Conservation (phyloP, 2,329 filamentous ascomycete species). For the Phoma sp. region DNA sequence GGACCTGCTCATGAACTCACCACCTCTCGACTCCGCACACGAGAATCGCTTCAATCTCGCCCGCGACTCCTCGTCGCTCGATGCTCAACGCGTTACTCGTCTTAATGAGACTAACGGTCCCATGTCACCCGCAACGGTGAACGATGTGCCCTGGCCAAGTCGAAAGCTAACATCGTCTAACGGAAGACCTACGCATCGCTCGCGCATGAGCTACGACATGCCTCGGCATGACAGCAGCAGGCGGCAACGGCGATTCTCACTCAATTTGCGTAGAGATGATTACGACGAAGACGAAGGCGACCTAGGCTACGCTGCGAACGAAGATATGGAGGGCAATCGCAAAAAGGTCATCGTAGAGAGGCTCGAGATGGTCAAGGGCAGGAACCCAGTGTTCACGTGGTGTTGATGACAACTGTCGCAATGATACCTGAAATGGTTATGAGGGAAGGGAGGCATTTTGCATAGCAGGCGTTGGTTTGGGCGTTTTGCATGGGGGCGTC, state of each 20-base stretch:
- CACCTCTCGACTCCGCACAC: constrained; percentile 54
- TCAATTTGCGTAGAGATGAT: constrained; percentile 50
- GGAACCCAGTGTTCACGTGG: constrained; percentile 97
- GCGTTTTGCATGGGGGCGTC: constrained; percentile 21
- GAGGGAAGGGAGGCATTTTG: constrained; percentile 11
- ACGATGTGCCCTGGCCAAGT: constrained; percentile 41
- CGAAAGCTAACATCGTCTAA: constrained; percentile 19
- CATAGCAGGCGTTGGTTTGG: constrained; percentile 18
- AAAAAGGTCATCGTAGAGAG: constrained; percentile 97
- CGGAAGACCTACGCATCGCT: constrained; percentile 35
- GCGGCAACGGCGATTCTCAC: constrained; percentile 51
- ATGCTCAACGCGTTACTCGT: constrained; percentile 40
- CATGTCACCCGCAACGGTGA: constrained; percentile 45
- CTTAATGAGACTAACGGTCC: constrained; percentile 22
- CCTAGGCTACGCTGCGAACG: constrained; percentile 90
- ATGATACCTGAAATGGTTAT: constrained; percentile 9
- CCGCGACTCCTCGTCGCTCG: constrained; percentile 54
- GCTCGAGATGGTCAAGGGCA: constrained; percentile 92
- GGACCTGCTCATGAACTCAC: constrained; percentile 71
- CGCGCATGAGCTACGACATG: constrained; percentile 54
- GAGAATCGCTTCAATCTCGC: constrained; percentile 59
- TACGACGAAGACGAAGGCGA: constrained; percentile 80
- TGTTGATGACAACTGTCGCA: constrained; percentile 63
- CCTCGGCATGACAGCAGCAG: constrained; percentile 45
- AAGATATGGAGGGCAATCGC: constrained; percentile 89